Evolutionary conservation across 352 stramenopile species (phyloP).

Genomic region (Blastocystis sp.): DNA sequence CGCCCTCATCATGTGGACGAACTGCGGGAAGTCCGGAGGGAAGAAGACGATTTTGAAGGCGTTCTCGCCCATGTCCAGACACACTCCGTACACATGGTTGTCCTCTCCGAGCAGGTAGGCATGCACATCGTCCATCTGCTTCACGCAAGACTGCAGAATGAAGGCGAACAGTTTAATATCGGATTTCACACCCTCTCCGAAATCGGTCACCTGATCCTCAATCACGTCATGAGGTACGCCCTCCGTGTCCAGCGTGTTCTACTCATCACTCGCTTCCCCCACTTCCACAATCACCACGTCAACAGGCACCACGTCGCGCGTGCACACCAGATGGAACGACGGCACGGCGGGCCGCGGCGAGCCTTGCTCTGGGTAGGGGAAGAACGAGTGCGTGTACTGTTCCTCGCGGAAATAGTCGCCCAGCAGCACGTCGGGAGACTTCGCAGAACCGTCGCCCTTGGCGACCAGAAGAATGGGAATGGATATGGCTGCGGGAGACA

Average conservation of each 20-base stretch:
- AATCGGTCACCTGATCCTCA: neutral
- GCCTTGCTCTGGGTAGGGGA: conserved; percentile 44
- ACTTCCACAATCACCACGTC: neutral
- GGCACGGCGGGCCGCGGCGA: neutral
- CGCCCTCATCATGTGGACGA: neutral
- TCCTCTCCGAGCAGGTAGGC: conserved; percentile 38
- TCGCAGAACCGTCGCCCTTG: neutral
- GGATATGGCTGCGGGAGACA: conserved; percentile 9
- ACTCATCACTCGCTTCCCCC: neutral
- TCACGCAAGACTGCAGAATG: neutral
- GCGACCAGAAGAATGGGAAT: conserved; percentile 21
- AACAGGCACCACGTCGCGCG: conserved; percentile 4
- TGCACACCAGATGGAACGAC: neutral
- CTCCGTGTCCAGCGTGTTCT: neutral
- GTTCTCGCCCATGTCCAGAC: neutral
- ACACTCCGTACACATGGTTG: conserved; percentile 42
- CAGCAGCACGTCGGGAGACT: neutral
- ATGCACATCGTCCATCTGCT: neutral
- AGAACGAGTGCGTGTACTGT: neutral
- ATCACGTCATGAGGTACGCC: conserved; percentile 15
- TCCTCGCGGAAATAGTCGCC: neutral
- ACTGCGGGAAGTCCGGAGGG: conserved; percentile 33
- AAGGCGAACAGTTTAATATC: neutral
- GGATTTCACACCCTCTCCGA: neutral
- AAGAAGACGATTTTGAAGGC: conserved; percentile 43